A percentile compares a stretch with the other conserved stretches of the same genome.
Conservation (phyloP, 2,329 filamentous ascomycete genomes). For the Ceratocystiopsis brevicomis region DNA sequence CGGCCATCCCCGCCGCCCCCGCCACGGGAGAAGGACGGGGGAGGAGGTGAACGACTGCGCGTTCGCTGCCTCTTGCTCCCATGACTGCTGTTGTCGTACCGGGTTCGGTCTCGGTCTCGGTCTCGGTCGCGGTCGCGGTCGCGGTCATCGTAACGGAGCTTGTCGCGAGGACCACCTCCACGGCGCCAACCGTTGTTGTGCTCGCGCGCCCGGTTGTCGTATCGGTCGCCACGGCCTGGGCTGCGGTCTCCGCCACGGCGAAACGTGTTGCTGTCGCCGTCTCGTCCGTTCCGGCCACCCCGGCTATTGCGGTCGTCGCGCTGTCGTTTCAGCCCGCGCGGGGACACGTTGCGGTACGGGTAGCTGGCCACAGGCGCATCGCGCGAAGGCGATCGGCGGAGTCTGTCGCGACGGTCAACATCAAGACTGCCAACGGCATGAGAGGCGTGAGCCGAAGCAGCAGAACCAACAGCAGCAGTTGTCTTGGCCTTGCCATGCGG, state of each 20-base stretch:
- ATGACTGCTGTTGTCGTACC: conserved; percentile 28
- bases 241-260: too few species aligned
- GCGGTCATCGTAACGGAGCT: neutral
- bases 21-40: conserved; percentile 1
- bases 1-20: conserved; percentile 22
- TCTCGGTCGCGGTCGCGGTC: conserved; percentile 3
- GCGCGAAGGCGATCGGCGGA: conserved; percentile 33
- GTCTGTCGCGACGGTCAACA: conserved; percentile 89
- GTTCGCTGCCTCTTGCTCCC: conserved; percentile 38
- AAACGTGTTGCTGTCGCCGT: too few species aligned
- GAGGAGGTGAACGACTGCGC: conserved; percentile 30
- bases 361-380: conserved; percentile 16
- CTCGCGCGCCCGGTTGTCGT: conserved; percentile 13
- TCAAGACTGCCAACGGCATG: conserved; percentile 49
- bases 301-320: conserved; percentile 48
- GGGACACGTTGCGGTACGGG: conserved; percentile 35
- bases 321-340: conserved; percentile 47
- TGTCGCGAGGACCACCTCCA: conserved; percentile 4
- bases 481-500: conserved; percentile 66
- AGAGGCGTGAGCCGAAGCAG: conserved; percentile 14
- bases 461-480: conserved; percentile 23
- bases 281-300: too few species aligned
- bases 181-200: conserved; percentile 25
- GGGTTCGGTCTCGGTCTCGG: conserved; percentile 10
- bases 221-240: too few species aligned